Evolutionary conservation across 176 grass and related monocot genomes (phyloP), one percentile per base, ranked within the genome.

Genomic region (Oryza officinalis): DNA sequence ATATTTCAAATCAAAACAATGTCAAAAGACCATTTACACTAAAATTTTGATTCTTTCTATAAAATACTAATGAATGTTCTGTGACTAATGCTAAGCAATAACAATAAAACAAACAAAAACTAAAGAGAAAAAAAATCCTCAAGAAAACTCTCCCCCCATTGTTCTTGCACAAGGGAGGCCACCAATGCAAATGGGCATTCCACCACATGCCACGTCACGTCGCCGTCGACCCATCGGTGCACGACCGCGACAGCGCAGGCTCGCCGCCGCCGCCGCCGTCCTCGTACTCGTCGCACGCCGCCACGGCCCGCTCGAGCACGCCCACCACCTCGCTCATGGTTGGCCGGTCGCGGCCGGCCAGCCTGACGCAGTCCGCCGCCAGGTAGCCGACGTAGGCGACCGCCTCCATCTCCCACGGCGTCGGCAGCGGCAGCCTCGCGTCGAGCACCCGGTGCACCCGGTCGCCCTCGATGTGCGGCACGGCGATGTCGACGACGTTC

Each of bases 301-400:
- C 69, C 3, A 93, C 82, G 6, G 95, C 91, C 15, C 88, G 81
- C 71, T 98, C 92, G 20, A 98, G 92, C 49, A 85, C 92, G 32
- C 86, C 49, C 5, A 98, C 90, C 6, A 98, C 91, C 81, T 98
- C 95, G 74, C 86, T 91, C 95, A 98, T 98, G 71, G 90, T 90
- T 38, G 95, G 95, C 17, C 95, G 77, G 32, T 90, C 75, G 14
- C 82, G 78, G 4, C 95, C 95, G 1, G 63, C 50, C 1, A 70
- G 79, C 45, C 66, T 65, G 27, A 98, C 95, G 80, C 95, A 98
- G 47, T 98, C 90, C 0, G 91, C 80, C 13, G 95, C 92, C 37
- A 98, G 80, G 82, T 89, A 90, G 22, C 88, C 89, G 23, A 95
- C 95, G 79, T 84, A 98, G 27, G 89, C 76, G 70, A 98, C 95